Base-by-base conservation (phyloP, 345 rosid genomes). In the Pistacia integerrima region DNA sequence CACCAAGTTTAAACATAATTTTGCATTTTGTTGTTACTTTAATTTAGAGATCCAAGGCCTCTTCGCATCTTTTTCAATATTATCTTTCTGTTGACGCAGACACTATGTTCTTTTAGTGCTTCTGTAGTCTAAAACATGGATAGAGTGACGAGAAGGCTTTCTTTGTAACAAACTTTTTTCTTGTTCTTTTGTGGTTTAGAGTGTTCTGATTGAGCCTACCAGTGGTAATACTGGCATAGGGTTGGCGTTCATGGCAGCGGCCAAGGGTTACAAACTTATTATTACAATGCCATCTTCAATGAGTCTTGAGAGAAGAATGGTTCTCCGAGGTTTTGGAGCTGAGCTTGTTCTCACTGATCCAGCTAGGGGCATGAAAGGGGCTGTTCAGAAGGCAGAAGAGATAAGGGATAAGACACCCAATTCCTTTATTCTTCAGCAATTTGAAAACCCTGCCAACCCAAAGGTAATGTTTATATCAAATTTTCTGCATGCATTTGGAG, bases 261-360 rank as follows among this genome's bases (percentile, higher is more conserved):
- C 90, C 16, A 91, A 87, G 82, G 89, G 97, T 61, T 91, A 91
- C 84, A 89, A 64, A 70, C 89, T 90, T 55, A 90, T 91, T 59
- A 85, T 91, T 61, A 87, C 91, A 30, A 91, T 91, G 97, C 97
- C 97, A 68, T 84, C 97, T 75, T 84, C 93, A 20, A 88, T 91
- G 97, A 91, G 97, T 78, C 81, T 90, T n/a, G 97, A 91, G 77
- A 90, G 97, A 88, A 88, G 93, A 85, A 91, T 88, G 80, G 85
- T 91, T 73, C 97, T 91, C 69, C 88, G 85, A 64, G 97, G 88
- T 71, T 90, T 91, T 74, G 94, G 97, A 72, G 92, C 94, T 70
- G 92, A 91, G 87, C 80, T 91, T 73, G 86, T 91, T 72, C 91
- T 91, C 54, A 90, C 93, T 14, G 90, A 87, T 81, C 90, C 91